phyloP scores from a whole-genome alignment of 768 basidiomycete species.

The Mycena filopes region DNA sequence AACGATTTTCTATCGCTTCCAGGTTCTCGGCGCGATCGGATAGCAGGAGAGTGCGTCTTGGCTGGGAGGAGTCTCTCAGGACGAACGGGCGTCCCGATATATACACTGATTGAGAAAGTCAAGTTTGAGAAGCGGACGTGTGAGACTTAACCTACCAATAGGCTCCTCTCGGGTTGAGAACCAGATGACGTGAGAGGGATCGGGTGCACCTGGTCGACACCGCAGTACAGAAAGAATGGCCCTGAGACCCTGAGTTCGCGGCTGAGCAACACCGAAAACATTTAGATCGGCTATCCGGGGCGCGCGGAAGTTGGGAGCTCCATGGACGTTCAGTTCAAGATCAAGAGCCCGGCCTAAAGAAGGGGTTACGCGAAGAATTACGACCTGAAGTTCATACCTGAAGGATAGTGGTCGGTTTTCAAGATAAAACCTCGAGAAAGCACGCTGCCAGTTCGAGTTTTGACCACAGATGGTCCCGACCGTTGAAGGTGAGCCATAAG shows the following conservation, averaged over 20 bases:
- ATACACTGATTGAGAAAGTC: conserved; percentile 62
- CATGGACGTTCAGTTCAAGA: conserved; percentile 90
- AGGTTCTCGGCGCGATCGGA: conserved; percentile 96
- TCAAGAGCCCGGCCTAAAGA: conserved; percentile 87
- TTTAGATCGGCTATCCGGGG: conserved; percentile 83
- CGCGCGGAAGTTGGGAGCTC: conserved; percentile 95
- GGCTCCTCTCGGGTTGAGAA: conserved; percentile 98
- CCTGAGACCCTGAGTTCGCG: conserved; percentile 89
- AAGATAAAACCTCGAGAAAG: conserved; percentile 90
- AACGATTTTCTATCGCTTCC: conserved; percentile 88
- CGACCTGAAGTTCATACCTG: conserved; percentile 53
- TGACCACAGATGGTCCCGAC: conserved; percentile 80
- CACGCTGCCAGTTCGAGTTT: conserved; percentile 85
- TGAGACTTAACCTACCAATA: conserved; percentile 66
- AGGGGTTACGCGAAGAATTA: conserved; percentile 6
- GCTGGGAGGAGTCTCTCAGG: conserved; percentile 86
- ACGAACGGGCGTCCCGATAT: conserved; percentile 95
- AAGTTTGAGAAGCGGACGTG: neutral
- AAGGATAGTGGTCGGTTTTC: conserved; percentile 92
- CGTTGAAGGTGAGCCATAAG: conserved; percentile 71
- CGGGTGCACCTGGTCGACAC: conserved; percentile 70
- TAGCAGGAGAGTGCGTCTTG: conserved; percentile 78
- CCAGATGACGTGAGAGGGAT: conserved; percentile 88
- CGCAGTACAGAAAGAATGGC: conserved; percentile 89
- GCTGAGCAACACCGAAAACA: conserved; percentile 96